A percentile compares a stretch with the other conserved stretches of the same genome.
These are phyloP conservation scores for Chrysanthemum lavandulifolium DNA, from an alignment of 129 eudicot species.

Conservation along the genomic window DNA sequence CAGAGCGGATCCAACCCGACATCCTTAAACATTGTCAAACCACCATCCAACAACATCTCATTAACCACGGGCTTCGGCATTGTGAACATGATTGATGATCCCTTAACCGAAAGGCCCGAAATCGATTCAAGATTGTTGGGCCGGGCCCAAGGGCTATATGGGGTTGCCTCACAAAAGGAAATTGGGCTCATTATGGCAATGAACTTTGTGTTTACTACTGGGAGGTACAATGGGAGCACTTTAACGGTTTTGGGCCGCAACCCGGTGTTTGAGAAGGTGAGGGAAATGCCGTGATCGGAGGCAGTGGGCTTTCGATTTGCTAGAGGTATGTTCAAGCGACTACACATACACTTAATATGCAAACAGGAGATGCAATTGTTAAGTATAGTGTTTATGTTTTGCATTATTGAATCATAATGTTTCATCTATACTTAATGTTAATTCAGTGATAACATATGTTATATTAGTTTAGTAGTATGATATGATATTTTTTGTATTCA, in stretches of 20 bases:
- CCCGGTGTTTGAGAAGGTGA: slow-evolving; percentile 42
- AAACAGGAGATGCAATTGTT: slow-evolving; percentile 61
- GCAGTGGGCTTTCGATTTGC: slow-evolving; percentile 71
- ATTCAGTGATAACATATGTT: too few relatives aligned
- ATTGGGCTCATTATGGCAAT: slow-evolving; percentile 40
- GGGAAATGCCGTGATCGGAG: slow-evolving; percentile 83
- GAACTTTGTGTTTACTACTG: slow-evolving; percentile 36
- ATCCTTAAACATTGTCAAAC: slow-evolving; percentile 23
- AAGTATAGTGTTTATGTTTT: slow-evolving; percentile 64
- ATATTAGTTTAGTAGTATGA: too few relatives aligned
- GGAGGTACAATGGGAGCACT: slow-evolving; percentile 52
- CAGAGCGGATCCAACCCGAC: slow-evolving; percentile 35
- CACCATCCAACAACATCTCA: slow-evolving; percentile 1
- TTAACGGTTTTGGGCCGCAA: slow-evolving; percentile 55
- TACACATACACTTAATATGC: slow-evolving; percentile 38
- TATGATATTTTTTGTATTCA: too few relatives aligned
- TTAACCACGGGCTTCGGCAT: slow-evolving; percentile 26
- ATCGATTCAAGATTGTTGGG: slow-evolving; percentile 37
- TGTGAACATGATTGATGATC: slow-evolving; percentile 47
- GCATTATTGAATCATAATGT: slow-evolving; percentile 44
- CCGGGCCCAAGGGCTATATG: slow-evolving; percentile 56
- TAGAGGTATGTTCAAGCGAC: slow-evolving; percentile 58
- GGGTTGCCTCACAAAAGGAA: slow-evolving; percentile 26
- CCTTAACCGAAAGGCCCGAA: slow-evolving; percentile 33
- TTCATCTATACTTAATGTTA: too few relatives aligned